These are phyloP conservation scores for Jaapia argillacea DNA, from an alignment of 768 basidiomycete genomes.

Conservation along the genomic window DNA sequence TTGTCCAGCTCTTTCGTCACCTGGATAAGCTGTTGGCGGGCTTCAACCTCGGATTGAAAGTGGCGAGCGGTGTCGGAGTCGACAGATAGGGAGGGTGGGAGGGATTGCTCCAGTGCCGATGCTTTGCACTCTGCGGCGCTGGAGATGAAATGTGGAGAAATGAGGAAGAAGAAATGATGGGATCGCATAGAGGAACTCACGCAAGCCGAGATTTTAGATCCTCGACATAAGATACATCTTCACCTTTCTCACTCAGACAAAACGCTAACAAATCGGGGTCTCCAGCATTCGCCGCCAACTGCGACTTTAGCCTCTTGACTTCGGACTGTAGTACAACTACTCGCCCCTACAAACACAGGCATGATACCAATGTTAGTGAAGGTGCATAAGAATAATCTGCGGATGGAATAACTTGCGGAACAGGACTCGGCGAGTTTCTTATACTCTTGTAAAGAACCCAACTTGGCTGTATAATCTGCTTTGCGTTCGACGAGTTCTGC, in stretches of 20 bases:
- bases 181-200: constrained; percentile 30
- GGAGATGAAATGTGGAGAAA: constrained; percentile 2
- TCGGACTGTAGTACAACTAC: constrained; percentile 66
- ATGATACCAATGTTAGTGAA: constrained; percentile 7
- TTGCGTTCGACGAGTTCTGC: constrained; percentile 64
- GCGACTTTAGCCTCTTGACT: constrained; percentile 58
- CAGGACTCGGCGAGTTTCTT: constrained; percentile 57
- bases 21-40: constrained; percentile 36
- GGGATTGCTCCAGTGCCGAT: constrained; percentile 39
- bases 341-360: constrained; percentile 42
- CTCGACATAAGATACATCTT: constrained; percentile 41
- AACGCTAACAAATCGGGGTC: constrained; percentile 67
- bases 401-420: constrained; percentile 24
- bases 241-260: constrained; percentile 46
- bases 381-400: background rate
- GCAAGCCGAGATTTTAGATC: constrained; percentile 41
- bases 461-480: constrained; percentile 49
- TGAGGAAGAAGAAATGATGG: constrained; percentile 1
- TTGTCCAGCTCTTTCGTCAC: constrained; percentile 39
- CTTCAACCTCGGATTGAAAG: constrained; percentile 38
- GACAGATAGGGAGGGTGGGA: constrained; percentile 32
- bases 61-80: constrained; percentile 45
- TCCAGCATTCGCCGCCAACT: constrained; percentile 64
- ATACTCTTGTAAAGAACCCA: constrained; percentile 51
- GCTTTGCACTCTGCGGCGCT: constrained; percentile 46